Percentiles rank a stretch among this genome's conserved stretches.
phyloP scores from a whole-genome alignment of 306 rosid species.

The Castanea mollissima region DNA sequence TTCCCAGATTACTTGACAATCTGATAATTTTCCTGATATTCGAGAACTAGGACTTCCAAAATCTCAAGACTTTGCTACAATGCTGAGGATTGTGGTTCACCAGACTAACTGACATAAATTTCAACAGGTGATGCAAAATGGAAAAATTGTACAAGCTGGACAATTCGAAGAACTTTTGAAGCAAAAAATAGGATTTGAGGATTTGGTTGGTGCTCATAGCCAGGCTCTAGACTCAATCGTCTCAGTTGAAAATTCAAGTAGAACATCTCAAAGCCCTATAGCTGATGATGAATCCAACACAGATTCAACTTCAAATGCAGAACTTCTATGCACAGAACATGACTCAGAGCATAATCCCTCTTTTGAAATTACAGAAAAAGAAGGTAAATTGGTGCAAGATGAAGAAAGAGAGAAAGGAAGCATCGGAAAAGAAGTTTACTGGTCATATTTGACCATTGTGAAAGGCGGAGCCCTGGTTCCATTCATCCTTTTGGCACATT shows the following conservation, averaged over 20 bases:
- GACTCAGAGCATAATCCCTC: conserved; percentile 53
- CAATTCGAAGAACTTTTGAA: conserved; percentile 70
- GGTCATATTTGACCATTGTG: conserved; percentile 69
- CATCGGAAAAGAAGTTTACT: conserved; percentile 77
- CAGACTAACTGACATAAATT: conserved; percentile 19
- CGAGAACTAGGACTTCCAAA: not conserved
- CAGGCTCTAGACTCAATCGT: conserved; percentile 78
- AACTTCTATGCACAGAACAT: conserved; percentile 30
- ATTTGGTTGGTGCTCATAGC: conserved; percentile 90
- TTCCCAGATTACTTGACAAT: not conserved
- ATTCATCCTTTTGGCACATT: conserved; percentile 74
- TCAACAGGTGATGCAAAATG: conserved; percentile 87
- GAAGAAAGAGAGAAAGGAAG: conserved; percentile 97
- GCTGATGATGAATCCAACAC: conserved; percentile 39
- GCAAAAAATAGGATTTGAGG: conserved; percentile 85
- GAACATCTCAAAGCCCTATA: conserved; percentile 34
- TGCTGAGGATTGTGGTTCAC: not conserved
- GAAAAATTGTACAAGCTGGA: conserved; percentile 84
- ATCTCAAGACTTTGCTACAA: not conserved
- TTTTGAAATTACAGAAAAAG: conserved; percentile 57
- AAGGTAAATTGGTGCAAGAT: conserved; percentile 78
- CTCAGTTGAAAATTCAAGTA: conserved; percentile 55
- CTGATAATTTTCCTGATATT: not conserved
- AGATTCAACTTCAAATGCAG: conserved; percentile 37
- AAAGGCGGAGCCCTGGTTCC: conserved; percentile 75